Evolutionary conservation across 805 yeast genomes (phyloP), one percentile per base, ranked within the genome.

Genomic region (Jamesozyma piceae): DNA sequence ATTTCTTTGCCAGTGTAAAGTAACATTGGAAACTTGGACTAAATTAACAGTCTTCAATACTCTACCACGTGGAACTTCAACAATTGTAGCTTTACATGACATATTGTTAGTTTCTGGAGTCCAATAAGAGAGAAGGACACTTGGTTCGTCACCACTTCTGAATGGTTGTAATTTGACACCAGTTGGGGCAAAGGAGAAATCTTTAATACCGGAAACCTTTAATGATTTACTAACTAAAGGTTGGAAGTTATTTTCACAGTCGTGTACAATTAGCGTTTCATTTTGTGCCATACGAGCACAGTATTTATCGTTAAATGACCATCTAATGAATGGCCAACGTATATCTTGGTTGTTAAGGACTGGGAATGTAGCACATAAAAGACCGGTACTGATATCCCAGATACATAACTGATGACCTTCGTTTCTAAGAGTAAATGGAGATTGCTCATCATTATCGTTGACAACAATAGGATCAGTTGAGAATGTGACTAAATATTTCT

Each of bases 261-360:
- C 97, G 65, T 90, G 94, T 51, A 92, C 77, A 39, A 95, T 89
- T 52, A 92, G 72, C 29, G 94, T 94, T 48, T 85, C 92, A 43
- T 95, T 95, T 6, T n/a, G 11, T 41, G 92, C 90, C 66, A 86
- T 77, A 70, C 98, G 82, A 43, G 96, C 97, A 69, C 95, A 85
- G 72, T 80, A 92, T 64, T 77, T 80, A 66, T 86, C 95, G 67
- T 92, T 94, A 56, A 69, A 73, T 36, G 97, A 86, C 97, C 97
- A 92, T 68, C 88, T 88, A 63, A 92, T 80, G 57, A 90, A 77
- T 38, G 98, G 98, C 98, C 98, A 92, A 48, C 82, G 78, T 79
- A 80, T 76, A 46, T 73, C 77, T 67, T 74, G 77, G 66, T 74
- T 75, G 38, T 65, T 63, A 46, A 90, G 85, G 57, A 90, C 72